Evolutionary conservation across 2,329 filamentous ascomycete species (phyloP), one percentile per base, ranked within the genome.

Genomic region (Colletotrichum euphorbiae): DNA sequence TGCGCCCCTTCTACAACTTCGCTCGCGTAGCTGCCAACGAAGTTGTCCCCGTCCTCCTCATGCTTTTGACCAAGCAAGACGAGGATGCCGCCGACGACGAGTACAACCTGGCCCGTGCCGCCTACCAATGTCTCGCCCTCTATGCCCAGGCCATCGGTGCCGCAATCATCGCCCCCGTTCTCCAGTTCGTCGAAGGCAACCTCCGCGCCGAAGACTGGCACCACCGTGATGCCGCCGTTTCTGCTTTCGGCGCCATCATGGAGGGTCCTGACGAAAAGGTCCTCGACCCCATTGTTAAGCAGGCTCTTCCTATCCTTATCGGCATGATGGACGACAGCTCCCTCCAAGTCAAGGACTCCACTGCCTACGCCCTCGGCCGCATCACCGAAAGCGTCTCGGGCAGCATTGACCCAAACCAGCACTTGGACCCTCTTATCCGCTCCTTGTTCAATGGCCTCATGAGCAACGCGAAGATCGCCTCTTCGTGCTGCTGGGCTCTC

Each of bases 181-280:
- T 99, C 64, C 82, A 88, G 68, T 99, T 98, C 76, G 95, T 99
- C 59, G 96, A 99, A 84, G 86, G 87, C 75, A 94, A 98, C 82
- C 87, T 99, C 57, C 91, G 94, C 72, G 89, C 89, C 68, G 93
- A 97, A 64, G 93, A 98, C 80, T 99, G 96, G 96, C 94, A 97
- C 79, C 89, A 90, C 79, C 90, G 96, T 74, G 96, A 99, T 82
- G 96, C 96, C 60, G 94, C 96, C 57, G 96, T 99, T 36, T 97
- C 96, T 68, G 94, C 96, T 17, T 98, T 99, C 74, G 96, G 96
- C 71, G 96, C 94, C 72, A 98, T 99, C 74, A 98, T 99, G 94
- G 96, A 99, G 77, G 96, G 96, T 28, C 96, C 96, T 1, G 96
- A 98, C 67, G 93, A 97, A 80, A 93, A 93, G 82, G 89, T 95